phyloP scores from a whole-genome alignment of 2,329 filamentous ascomycete genomes.

The Ophidiomyces ophidiicola region DNA sequence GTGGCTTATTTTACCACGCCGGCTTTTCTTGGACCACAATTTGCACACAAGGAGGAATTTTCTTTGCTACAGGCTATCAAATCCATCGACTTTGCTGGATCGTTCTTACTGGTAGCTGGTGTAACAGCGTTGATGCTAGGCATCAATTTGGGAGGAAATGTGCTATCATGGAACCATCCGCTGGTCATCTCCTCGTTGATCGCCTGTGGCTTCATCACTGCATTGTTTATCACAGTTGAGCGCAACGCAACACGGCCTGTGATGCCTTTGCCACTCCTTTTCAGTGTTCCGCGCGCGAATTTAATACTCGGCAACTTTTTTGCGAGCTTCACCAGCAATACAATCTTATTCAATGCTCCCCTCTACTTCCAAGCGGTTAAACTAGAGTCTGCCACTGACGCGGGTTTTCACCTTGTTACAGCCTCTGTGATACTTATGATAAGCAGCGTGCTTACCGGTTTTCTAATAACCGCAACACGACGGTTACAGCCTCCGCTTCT shows the following conservation, averaged over 20 bases:
- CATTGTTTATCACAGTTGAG: constrained; percentile 33
- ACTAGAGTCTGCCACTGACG: constrained; percentile 54
- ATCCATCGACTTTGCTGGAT: constrained; percentile 40
- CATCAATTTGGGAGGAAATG: constrained; percentile 42
- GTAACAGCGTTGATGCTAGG: constrained; percentile 41
- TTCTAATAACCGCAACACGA: constrained; percentile 49
- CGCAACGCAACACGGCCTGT: constrained; percentile 37
- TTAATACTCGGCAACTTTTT: constrained; percentile 44
- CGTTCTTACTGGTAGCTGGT: constrained; percentile 35
- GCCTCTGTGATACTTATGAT: constrained; percentile 47
- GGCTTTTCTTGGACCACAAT: constrained; percentile 34
- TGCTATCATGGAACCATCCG: constrained; percentile 41
- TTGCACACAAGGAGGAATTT: constrained; percentile 31
- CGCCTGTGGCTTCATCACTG: constrained; percentile 28
- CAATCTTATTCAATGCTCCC: constrained; percentile 57
- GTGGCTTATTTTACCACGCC: constrained; percentile 30
- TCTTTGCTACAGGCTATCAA: constrained; percentile 34
- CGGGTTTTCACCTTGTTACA: constrained; percentile 58
- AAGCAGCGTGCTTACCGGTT: constrained; percentile 47
- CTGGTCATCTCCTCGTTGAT: constrained; percentile 39
- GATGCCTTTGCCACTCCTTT: constrained; percentile 40
- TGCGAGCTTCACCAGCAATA: constrained; percentile 38
- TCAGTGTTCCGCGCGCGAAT: constrained; percentile 36
- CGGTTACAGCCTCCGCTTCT: constrained; percentile 49
- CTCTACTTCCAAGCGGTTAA: constrained; percentile 68